Conservation (phyloP, 2,329 filamentous ascomycete species). For the Talaromyces sp. region DNA sequence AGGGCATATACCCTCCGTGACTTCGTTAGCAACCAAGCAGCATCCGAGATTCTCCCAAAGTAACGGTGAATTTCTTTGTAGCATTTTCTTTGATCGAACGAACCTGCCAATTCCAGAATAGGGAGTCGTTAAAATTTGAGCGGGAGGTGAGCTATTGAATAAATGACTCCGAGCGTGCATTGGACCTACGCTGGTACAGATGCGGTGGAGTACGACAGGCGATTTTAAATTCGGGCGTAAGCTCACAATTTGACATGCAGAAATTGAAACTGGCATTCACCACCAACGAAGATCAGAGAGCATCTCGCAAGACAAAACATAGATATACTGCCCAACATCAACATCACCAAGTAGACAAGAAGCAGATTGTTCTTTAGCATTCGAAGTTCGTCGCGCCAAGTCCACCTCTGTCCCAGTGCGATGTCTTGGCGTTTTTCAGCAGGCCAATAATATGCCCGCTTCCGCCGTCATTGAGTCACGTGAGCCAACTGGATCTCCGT, state of each 20-base stretch:
- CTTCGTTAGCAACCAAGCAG: neutral
- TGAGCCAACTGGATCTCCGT: conserved; percentile 33
- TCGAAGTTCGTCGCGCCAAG: neutral
- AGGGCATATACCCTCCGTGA: neutral
- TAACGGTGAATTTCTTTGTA: neutral
- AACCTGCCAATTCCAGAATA: no score
- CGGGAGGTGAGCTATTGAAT: neutral
- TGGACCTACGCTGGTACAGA: neutral
- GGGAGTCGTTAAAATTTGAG: neutral
- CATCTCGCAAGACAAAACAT: neutral
- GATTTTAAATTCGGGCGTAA: neutral
- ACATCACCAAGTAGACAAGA: neutral
- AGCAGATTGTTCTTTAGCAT: neutral
- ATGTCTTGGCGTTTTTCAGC: conserved; percentile 24
- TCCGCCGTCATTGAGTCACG: conserved; percentile 26
- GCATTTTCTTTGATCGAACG: neutral
- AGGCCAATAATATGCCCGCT: conserved; percentile 27
- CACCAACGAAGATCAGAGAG: neutral
- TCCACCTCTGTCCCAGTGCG: neutral
- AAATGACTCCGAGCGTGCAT: no score
- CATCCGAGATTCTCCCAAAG: neutral
- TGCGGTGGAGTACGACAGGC: neutral
- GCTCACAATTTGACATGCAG: neutral
- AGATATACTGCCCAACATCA: neutral
- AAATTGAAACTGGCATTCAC: neutral